phyloP scores from a whole-genome alignment of 306 rosid genomes.

The Trifolium subterraneum region DNA sequence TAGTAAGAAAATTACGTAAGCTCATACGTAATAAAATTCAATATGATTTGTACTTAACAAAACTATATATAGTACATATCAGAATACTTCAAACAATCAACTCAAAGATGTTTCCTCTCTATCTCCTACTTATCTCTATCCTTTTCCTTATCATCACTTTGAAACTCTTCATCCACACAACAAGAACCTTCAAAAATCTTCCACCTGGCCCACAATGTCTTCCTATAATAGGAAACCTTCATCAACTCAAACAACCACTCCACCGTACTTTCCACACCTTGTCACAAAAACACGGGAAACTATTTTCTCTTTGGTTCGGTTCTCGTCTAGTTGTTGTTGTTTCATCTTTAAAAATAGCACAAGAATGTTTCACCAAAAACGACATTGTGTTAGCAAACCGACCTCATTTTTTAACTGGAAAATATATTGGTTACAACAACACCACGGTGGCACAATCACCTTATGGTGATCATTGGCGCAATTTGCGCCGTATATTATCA shows the following conservation, averaged over 20 bases:
- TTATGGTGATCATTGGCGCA: constrained; percentile 75
- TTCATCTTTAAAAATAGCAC: constrained; percentile 41
- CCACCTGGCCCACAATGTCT: constrained; percentile 62
- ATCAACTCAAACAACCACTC: constrained; percentile 48
- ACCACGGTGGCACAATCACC: constrained; percentile 45
- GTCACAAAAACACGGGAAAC: constrained; percentile 51
- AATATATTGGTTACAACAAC: constrained; percentile 53
- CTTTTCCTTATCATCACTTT: constrained; percentile 22
- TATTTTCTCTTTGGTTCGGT: constrained; percentile 44
- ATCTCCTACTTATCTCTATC: constrained; percentile 15
- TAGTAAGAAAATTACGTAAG: neutral
- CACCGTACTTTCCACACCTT: constrained; percentile 47
- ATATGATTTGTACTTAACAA: neutral
- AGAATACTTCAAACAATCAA: too few relatives aligned
- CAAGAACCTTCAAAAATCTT: constrained; percentile 38
- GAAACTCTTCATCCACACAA: constrained; percentile 20
- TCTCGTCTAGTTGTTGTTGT: constrained; percentile 49
- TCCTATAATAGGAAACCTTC: constrained; percentile 70
- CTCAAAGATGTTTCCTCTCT: neutral
- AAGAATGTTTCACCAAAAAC: constrained; percentile 67
- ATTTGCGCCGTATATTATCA: constrained; percentile 61
- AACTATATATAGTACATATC: too few relatives aligned
- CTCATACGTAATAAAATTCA: neutral
- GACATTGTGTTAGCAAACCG: constrained; percentile 65
- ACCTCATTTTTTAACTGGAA: constrained; percentile 41